These are phyloP conservation scores for Penicillium atrosanguineum DNA, from an alignment of 495 filamentous ascomycete species.

Conservation along the genomic window DNA sequence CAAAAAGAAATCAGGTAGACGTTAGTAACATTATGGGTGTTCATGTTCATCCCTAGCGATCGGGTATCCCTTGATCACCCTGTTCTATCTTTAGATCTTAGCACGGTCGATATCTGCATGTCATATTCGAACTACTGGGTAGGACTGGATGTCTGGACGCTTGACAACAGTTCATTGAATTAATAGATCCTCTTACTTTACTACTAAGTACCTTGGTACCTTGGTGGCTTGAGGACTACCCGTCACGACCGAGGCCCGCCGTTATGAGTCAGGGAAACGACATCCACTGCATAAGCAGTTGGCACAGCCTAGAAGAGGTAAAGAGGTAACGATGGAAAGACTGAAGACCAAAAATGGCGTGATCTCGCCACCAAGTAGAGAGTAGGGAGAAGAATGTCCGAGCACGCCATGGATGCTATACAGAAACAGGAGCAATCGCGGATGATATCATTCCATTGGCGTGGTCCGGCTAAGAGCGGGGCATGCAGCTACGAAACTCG, in stretches of 20 bases:
- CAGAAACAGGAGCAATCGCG: conserved; percentile 7
- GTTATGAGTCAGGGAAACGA: too few relatives aligned
- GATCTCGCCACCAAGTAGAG: too few relatives aligned
- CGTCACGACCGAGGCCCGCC: too few relatives aligned
- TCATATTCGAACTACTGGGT: background rate
- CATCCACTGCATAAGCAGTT: too few relatives aligned
- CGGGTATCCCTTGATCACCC: background rate
- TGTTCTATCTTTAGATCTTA: background rate
- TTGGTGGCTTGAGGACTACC: background rate
- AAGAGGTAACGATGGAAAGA: too few relatives aligned
- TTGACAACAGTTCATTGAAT: background rate
- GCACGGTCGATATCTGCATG: background rate
- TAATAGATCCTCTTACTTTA: background rate
- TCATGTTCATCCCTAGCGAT: conserved; percentile 13
- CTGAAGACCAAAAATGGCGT: too few relatives aligned
- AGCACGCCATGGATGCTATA: background rate
- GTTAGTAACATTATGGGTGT: background rate
- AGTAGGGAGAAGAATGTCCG: background rate
- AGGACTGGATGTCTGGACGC: background rate
- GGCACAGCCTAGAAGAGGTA: too few relatives aligned
- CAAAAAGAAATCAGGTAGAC: background rate
- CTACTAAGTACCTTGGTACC: background rate
- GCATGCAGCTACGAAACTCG: conserved; percentile 7
- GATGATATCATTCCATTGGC: conserved; percentile 21
- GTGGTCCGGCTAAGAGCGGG: conserved; percentile 15